Base-by-base conservation (phyloP, 2,329 filamentous ascomycete species). In the Aureobasidium sp. region DNA sequence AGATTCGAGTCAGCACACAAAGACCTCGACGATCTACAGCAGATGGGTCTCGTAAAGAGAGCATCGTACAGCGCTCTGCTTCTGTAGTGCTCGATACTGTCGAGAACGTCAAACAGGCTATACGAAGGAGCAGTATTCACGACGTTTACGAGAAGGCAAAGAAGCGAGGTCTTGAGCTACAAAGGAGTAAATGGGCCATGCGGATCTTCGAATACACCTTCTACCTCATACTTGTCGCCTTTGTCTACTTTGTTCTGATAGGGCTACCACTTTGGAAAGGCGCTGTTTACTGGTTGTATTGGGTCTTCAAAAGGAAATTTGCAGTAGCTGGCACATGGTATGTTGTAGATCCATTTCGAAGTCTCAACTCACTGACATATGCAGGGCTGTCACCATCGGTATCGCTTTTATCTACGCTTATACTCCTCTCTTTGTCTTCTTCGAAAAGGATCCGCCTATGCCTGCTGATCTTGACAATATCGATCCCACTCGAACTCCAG, bases 191-290 rank as follows among this genome's bases (percentile, higher is more conserved):
- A 47, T 74, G 70, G 69, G 70, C 70, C 27, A 74, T 74, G 59
- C 13, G 72, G 1, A 57, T 69, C 5, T 77, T 78, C 58, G 73
- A 77, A 65, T 75, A 72, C 54, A 63, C 67, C 36, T 65, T 76
- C 32, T 78, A 78, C 57, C 39, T 70, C 2, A 34, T 76, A 8
- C 65, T 75, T 45, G 21, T 75, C 3, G 68, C 68, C 13, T 75
- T 79, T 60, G 68, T 78, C 34, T 79, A 79, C 62, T 77, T 80
- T 27, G 74, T 79, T n/a, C 68, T 79, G 1, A 66, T 80, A 10
- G 78, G 78, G 5, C 61, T 74, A 59, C 78, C 78, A 1, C 62
- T 80, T 2, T 80, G 78, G 78, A 74, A 74, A 5, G 78, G 78
- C 4, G 71, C 73, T 6, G 73, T 77, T 1, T 78, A 71, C 65